Evolutionary conservation across 306 rosid species (phyloP).

Genomic region (Sicyos edulis): DNA sequence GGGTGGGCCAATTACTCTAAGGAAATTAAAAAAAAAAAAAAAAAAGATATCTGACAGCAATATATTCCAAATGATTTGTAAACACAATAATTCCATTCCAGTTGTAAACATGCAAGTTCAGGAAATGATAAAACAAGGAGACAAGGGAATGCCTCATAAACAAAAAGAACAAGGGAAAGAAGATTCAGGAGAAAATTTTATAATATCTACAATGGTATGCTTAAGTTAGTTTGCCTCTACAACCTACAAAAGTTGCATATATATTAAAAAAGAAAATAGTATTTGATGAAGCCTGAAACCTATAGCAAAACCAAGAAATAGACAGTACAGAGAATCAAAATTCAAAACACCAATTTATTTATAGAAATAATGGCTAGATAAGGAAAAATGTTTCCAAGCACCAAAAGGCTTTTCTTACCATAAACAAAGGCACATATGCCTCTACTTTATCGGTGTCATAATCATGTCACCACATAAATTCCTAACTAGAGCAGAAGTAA

Average conservation of each 20-base stretch:
- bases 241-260: conserved; percentile 8
- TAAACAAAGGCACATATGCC: not conserved
- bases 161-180: not conserved
- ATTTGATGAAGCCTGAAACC: conserved; percentile 5
- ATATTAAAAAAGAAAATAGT: not conserved
- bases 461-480: not conserved
- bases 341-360: not conserved
- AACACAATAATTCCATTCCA: not conserved
- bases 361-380: not conserved
- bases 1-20: conserved; percentile 28
- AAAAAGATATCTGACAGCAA: not conserved
- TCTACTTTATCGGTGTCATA: conserved; percentile 2
- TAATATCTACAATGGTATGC: not conserved
- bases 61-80: not conserved
- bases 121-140: not conserved
- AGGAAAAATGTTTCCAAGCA: not conserved
- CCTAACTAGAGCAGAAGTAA: not conserved
- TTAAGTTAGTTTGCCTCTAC: conserved; percentile 3
- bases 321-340: not conserved
- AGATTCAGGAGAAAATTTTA: not conserved
- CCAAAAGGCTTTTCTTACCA: not conserved
- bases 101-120: not conserved
- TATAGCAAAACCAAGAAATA: conserved; percentile 1
- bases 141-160: not conserved
- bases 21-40: not conserved